phyloP scores from a whole-genome alignment of 352 stramenopile genomes.

The Phytophthora sp. region DNA sequence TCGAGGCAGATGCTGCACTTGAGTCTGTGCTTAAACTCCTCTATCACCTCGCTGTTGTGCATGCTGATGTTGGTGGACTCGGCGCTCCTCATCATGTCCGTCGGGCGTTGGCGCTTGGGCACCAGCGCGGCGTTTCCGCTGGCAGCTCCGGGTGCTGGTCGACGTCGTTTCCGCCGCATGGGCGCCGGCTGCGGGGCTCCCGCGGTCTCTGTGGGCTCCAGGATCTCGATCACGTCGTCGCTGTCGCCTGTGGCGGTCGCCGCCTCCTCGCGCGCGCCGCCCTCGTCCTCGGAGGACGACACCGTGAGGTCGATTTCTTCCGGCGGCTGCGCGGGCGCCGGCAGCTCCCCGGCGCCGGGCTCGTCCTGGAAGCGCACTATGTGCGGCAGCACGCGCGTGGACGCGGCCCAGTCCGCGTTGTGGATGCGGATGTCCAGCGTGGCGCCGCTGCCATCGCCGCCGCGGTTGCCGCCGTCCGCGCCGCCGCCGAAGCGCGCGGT shows the following conservation, averaged over 20 bases:
- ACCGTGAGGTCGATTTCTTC: conserved; percentile 77
- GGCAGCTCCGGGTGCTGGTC: conserved; percentile 7
- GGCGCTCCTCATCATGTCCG: conserved; percentile 52
- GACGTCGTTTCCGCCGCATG: conserved; percentile 54
- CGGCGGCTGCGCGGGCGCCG: conserved; percentile 3
- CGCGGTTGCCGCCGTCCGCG: neutral
- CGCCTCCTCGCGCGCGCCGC: conserved; percentile 5
- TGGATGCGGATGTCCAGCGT: conserved; percentile 26
- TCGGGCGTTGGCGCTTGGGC: conserved; percentile 34
- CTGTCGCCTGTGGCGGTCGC: conserved; percentile 26
- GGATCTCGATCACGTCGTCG: conserved; percentile 69
- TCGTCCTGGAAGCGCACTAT: conserved; percentile 15
- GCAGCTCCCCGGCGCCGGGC: neutral
- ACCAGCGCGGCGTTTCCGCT: neutral
- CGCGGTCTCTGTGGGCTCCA: conserved; percentile 26
- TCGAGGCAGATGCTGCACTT: conserved; percentile 89
- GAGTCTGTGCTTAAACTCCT: conserved; percentile 75
- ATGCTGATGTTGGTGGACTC: conserved; percentile 78
- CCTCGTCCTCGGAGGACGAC: conserved; percentile 60
- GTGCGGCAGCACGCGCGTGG: conserved; percentile 1
- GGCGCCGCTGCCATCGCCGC: neutral
- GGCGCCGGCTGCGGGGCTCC: conserved; percentile 14
- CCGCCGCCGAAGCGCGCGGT: conserved; percentile 8
- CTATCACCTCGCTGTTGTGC: conserved; percentile 76
- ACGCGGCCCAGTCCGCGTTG: conserved; percentile 24